phyloP scores from a whole-genome alignment of 345 rosid species.

The Syzygium aromaticum region DNA sequence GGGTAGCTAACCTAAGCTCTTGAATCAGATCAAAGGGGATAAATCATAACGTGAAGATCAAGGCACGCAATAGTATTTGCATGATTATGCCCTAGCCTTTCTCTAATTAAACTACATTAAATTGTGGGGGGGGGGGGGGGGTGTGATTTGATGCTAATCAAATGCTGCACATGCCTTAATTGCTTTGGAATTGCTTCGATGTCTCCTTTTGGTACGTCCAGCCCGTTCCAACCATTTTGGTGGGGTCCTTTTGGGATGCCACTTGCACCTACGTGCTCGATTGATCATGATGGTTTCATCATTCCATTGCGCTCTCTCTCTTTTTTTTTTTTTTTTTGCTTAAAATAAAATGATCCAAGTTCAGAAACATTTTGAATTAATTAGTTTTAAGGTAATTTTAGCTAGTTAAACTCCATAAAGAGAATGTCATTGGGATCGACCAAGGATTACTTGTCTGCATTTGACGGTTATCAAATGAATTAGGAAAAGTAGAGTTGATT shows the following conservation, averaged over 20 bases:
- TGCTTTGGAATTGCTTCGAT: neutral
- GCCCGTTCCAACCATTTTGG: conserved; percentile 2
- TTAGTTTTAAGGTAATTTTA: neutral
- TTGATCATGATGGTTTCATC: neutral
- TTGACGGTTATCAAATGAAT: accelerated
- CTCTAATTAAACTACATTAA: neutral
- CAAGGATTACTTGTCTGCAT: accelerated
- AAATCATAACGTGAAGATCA: neutral
- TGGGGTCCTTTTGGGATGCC: neutral
- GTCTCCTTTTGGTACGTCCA: neutral
- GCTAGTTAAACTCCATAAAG: neutral
- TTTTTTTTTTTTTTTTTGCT: neutral
- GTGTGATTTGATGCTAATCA: neutral
- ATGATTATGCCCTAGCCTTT: neutral
- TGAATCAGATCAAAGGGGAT: neutral
- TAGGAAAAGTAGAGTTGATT: neutral
- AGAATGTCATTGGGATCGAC: neutral
- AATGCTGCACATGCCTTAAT: neutral
- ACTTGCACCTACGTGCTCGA: neutral
- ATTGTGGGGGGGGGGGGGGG: neutral
- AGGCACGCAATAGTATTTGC: neutral
- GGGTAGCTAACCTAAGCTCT: neutral
- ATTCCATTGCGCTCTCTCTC: neutral
- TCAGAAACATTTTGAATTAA: neutral
- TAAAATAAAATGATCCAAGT: neutral